A percentile compares a stretch with the other conserved stretches of the same genome.
These are phyloP conservation scores for Plantago elongata DNA, from an alignment of 257 asterid species.

Conservation along the genomic window DNA sequence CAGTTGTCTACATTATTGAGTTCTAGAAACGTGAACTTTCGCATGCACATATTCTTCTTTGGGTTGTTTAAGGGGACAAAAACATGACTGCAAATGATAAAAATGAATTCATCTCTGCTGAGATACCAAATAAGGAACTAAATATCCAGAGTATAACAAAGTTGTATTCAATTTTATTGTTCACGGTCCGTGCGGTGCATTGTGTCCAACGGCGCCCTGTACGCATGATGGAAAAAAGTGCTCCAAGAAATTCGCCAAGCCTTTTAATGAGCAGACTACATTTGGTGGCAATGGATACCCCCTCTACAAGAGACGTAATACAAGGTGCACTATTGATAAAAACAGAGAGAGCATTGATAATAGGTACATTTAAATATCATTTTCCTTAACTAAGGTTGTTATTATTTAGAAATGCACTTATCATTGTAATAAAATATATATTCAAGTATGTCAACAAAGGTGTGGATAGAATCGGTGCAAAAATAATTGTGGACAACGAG, in stretches of 20 bases:
- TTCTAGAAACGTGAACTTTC: neutral
- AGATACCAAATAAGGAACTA: neutral
- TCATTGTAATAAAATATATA: neutral
- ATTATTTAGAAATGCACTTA: too few species aligned
- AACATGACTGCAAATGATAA: neutral
- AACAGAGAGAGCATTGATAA: neutral
- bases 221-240: neutral
- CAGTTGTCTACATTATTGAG: neutral
- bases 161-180: neutral
- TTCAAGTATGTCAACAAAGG: neutral
- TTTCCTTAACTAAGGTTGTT: too few species aligned
- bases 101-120: neutral
- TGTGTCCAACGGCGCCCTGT: neutral
- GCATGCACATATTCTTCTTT: neutral
- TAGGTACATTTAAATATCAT: neutral
- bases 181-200: neutral
- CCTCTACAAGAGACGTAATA: neutral
- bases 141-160: neutral
- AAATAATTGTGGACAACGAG: neutral
- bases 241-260: neutral
- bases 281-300: neutral
- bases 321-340: too few species aligned
- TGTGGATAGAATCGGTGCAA: neutral
- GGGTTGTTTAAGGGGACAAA: neutral
- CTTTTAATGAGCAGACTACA: neutral